phyloP scores from a whole-genome alignment of 1,284 basidiomycete species.

The Tilletia setariae region DNA sequence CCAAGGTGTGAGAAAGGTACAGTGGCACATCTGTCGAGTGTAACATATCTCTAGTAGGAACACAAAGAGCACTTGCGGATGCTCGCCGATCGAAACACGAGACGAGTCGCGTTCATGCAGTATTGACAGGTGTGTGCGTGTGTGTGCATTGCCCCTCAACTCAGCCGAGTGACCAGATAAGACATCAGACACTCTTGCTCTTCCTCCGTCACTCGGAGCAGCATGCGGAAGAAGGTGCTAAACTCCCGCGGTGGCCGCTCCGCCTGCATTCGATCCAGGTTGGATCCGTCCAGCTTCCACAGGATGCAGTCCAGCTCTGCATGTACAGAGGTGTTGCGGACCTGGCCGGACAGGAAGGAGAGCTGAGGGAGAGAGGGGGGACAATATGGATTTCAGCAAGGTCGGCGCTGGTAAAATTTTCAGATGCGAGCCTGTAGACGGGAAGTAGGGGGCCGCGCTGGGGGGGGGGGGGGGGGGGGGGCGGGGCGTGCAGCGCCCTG shows the following conservation, averaged over 20 bases:
- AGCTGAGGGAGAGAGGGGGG: conserved; percentile 15
- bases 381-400: no score
- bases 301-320: conserved; percentile 46
- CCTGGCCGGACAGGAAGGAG: conserved; percentile 40
- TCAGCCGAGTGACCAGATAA: conserved; percentile 49
- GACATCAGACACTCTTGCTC: conserved; percentile 51
- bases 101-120: no score
- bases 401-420: no score
- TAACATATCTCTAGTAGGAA: no score
- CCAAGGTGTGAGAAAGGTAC: not conserved
- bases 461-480: not conserved
- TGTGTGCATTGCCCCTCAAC: no score
- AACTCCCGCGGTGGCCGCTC: conserved; percentile 27
- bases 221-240: conserved; percentile 35
- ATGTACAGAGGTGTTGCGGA: conserved; percentile 45
- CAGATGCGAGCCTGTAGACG: no score
- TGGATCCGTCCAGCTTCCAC: conserved; percentile 38
- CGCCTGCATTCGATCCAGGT: conserved; percentile 28
- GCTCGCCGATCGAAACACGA: no score
- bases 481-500: not conserved
- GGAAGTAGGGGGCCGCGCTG: no score
- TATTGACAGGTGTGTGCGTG: no score
- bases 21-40: no score
- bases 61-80: no score
- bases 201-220: conserved; percentile 46